Evolutionary conservation across 164 flowering plant species (phyloP).

Genomic region (Santalum album): DNA sequence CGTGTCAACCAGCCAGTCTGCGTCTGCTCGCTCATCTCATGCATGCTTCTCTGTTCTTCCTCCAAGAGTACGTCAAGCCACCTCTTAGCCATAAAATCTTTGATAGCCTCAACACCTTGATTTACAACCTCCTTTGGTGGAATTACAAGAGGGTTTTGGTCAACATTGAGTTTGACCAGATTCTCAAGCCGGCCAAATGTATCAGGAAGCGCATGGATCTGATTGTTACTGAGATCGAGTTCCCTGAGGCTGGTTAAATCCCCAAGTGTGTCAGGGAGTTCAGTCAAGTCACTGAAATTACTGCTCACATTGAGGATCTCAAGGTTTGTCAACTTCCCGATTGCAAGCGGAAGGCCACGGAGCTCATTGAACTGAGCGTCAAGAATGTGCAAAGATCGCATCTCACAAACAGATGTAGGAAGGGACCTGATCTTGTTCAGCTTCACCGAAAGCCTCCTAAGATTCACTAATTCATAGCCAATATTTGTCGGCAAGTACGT

Average conservation of each 20-base stretch:
- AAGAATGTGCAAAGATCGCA: constrained; percentile 56
- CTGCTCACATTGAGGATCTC: constrained; percentile 69
- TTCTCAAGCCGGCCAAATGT: constrained; percentile 74
- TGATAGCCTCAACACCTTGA: constrained; percentile 74
- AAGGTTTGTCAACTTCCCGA: constrained; percentile 68
- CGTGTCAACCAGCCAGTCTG: constrained; percentile 63
- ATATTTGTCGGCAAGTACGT: constrained; percentile 81
- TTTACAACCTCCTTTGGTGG: constrained; percentile 69
- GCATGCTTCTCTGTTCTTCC: constrained; percentile 51
- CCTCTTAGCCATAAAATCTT: constrained; percentile 71
- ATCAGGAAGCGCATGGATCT: constrained; percentile 73
- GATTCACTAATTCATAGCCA: constrained; percentile 56
- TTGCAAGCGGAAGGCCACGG: constrained; percentile 59
- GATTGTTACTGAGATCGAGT: constrained; percentile 87
- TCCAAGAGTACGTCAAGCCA: constrained; percentile 63
- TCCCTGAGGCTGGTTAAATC: constrained; percentile 75
- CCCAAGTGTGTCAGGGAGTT: constrained; percentile 79
- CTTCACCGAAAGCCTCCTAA: constrained; percentile 50
- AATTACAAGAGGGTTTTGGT: constrained; percentile 67
- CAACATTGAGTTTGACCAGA: constrained; percentile 69
- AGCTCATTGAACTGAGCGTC: constrained; percentile 96
- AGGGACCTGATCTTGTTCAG: constrained; percentile 79
- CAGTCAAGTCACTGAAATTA: constrained; percentile 73
- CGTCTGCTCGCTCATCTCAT: constrained; percentile 21
- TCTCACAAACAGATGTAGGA: constrained; percentile 79